These are phyloP conservation scores for Nitzschia palea DNA, from an alignment of 108 stramenopile species.

Conservation along the genomic window DNA sequence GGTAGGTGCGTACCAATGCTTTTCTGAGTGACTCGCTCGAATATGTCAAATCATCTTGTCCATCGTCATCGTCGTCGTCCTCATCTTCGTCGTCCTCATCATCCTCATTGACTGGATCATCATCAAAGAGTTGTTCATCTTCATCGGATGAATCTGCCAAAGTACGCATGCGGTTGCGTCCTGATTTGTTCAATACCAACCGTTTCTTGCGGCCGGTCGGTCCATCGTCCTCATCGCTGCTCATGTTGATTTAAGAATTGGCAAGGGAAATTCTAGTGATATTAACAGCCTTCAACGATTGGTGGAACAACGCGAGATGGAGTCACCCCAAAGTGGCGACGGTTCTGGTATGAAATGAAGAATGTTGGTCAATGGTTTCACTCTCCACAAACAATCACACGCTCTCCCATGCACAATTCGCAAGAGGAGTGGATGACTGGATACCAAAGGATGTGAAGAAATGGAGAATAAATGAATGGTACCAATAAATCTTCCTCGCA, in stretches of 20 bases:
- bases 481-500: too few species aligned
- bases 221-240: constrained; percentile 11
- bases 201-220: not conserved
- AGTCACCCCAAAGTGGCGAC: too few species aligned
- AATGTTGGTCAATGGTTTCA: too few species aligned
- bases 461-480: too few species aligned
- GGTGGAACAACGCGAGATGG: too few species aligned
- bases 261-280: too few species aligned
- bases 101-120: not conserved
- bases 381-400: too few species aligned
- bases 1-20: constrained; percentile 20
- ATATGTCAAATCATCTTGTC: not conserved
- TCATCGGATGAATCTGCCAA: constrained; percentile 5
- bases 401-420: too few species aligned
- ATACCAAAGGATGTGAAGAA: too few species aligned
- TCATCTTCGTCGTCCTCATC: not conserved
- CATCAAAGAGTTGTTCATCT: not conserved
- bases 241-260: not conserved
- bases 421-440: too few species aligned
- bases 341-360: too few species aligned
- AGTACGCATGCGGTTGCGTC: constrained; percentile 9
- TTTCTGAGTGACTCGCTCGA: constrained; percentile 7
- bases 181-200: constrained; percentile 9
- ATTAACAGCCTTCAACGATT: too few species aligned
- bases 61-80: not conserved